A percentile compares a stretch with the other conserved stretches of the same genome.
phyloP scores from a whole-genome alignment of 139 green algal genomes.

The Yamagishiella unicocca region DNA sequence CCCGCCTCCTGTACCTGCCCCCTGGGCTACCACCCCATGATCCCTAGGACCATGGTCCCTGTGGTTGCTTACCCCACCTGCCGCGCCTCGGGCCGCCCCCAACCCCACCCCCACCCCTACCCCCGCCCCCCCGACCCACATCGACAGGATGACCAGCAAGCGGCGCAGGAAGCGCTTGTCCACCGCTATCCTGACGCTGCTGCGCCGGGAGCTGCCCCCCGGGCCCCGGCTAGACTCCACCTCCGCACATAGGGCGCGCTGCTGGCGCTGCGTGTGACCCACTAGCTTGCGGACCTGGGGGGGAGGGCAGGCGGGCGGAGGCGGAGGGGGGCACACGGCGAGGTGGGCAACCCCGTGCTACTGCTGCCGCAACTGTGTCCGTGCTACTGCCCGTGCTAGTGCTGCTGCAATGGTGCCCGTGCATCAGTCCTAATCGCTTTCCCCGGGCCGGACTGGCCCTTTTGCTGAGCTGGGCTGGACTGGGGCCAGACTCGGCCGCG shows the following conservation, averaged over 20 bases:
- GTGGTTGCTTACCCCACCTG: no score
- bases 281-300: constrained; percentile 40
- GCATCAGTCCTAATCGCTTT: no score
- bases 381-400: no score
- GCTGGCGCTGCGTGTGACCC: constrained; percentile 40
- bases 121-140: constrained; percentile 57
- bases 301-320: neutral
- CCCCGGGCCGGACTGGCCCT: no score
- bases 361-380: no score
- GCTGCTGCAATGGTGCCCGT: no score
- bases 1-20: no score
- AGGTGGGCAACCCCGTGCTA: neutral
- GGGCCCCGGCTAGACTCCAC: constrained; percentile 7
- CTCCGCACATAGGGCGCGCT: constrained; percentile 49
- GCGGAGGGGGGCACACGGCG: neutral
- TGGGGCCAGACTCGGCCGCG: no score
- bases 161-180: constrained; percentile 69
- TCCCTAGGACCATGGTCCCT: no score
- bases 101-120: neutral
- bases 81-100: no score
- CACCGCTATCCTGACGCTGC: constrained; percentile 54
- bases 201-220: neutral
- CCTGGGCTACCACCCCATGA: no score
- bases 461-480: no score
- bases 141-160: constrained; percentile 67